These are phyloP conservation scores for Hypoxylon intermedium DNA, from an alignment of 495 filamentous ascomycete genomes.

Conservation along the genomic window DNA sequence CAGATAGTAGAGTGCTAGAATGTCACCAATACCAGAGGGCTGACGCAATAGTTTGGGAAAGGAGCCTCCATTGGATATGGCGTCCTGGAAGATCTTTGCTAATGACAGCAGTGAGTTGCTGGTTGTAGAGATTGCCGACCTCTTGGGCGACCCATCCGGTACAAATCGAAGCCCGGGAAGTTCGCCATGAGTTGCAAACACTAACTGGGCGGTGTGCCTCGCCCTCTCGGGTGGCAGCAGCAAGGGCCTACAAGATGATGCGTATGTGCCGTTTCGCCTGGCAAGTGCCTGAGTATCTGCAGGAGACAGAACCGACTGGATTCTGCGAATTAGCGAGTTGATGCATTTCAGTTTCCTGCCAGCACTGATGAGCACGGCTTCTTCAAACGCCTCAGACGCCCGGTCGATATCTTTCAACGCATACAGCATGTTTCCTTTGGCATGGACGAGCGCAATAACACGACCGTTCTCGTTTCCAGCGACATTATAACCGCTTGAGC, in stretches of 20 bases:
- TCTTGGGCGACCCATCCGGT: constrained; percentile 72
- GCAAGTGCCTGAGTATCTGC: constrained; percentile 43
- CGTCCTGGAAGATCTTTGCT: constrained; percentile 98
- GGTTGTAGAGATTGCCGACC: constrained; percentile 87
- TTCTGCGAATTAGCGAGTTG: constrained; percentile 78
- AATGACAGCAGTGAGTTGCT: constrained; percentile 95
- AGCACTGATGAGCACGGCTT: constrained; percentile 87
- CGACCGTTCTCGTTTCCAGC: constrained; percentile 90
- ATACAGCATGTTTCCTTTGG: constrained; percentile 98
- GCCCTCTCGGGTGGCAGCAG: constrained; percentile 85
- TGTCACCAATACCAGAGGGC: constrained; percentile 85
- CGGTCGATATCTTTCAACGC: constrained; percentile 81
- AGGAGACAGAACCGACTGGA: constrained; percentile 73
- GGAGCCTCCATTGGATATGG: constrained; percentile 82
- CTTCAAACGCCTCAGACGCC: constrained; percentile 91
- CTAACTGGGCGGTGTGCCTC: constrained; percentile 80
- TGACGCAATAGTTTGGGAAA: constrained; percentile 63
- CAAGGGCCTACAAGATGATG: constrained; percentile 55
- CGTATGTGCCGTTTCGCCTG: constrained; percentile 28
- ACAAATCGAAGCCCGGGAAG: constrained; percentile 85
- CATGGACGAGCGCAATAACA: constrained; percentile 90
- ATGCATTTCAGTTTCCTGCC: constrained; percentile 77
- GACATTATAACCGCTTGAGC: constrained; percentile 85
- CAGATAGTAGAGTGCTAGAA: constrained; percentile 93
- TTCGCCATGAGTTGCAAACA: constrained; percentile 79